Percentiles rank a stretch among this genome's conserved stretches.
phyloP scores from a whole-genome alignment of 2,329 filamentous ascomycete genomes.

The Akanthomyces uredinophilus region DNA sequence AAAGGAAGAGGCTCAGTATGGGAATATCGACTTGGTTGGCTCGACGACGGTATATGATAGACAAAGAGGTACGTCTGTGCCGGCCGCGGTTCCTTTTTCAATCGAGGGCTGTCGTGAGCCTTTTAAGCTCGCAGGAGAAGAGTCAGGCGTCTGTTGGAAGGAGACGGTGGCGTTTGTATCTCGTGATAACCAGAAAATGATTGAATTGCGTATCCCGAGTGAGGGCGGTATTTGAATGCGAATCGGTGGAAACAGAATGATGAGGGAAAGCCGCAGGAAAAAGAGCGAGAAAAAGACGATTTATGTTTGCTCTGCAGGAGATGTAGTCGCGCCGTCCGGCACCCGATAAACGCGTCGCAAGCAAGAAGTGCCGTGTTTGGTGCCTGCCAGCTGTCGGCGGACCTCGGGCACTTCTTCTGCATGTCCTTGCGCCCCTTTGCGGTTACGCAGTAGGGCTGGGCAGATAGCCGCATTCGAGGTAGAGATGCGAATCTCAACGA shows the following conservation, averaged over 20 bases:
- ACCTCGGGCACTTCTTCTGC: background rate
- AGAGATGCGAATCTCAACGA: conserved; percentile 4
- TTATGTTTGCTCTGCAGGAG: conserved; percentile 2
- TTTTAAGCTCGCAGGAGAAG: background rate
- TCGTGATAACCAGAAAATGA: conserved; percentile 11
- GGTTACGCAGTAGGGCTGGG: background rate
- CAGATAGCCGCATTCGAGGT: background rate
- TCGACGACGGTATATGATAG: background rate
- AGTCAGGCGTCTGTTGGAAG: background rate
- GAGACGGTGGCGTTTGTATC: conserved; percentile 5
- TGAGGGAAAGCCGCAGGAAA: background rate
- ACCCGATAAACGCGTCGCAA: background rate
- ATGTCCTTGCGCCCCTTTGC: background rate
- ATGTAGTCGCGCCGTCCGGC: background rate
- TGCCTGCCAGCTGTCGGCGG: conserved; percentile 7
- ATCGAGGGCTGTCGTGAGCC: no score
- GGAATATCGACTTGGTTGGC: background rate
- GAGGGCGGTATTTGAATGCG: background rate
- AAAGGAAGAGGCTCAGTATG: background rate
- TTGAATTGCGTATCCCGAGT: conserved; percentile 8
- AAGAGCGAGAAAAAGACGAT: background rate
- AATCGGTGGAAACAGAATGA: background rate
- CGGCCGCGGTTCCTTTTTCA: background rate
- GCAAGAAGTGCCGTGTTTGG: conserved; percentile 7
- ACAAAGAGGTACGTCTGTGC: background rate